phyloP scores from a whole-genome alignment of 1,139 yeast genomes.

The Chernovozyma aurita region DNA sequence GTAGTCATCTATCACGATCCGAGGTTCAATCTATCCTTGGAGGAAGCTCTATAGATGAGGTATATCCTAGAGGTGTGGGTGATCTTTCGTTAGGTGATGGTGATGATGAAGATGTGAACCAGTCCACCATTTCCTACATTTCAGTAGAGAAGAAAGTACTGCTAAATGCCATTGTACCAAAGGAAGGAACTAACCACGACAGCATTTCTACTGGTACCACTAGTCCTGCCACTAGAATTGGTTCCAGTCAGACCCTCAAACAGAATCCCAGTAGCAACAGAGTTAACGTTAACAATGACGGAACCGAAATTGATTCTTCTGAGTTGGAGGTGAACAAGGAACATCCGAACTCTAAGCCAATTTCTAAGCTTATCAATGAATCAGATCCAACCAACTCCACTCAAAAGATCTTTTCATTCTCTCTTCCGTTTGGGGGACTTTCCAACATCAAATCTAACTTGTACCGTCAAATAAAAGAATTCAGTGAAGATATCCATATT shows the following conservation, averaged over 20 bases:
- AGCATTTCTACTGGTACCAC: no score
- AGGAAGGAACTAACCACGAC: neutral
- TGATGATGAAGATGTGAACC: neutral
- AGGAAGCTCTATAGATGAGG: constrained; percentile 5
- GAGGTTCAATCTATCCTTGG: constrained; percentile 6
- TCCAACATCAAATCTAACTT: constrained; percentile 22
- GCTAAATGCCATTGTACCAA: neutral
- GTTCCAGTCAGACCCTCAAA: neutral
- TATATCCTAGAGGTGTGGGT: neutral
- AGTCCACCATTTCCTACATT: neutral
- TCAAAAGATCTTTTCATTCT: constrained; percentile 38
- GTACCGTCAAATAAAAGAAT: constrained; percentile 19
- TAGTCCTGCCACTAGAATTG: neutral
- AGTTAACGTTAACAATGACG: neutral
- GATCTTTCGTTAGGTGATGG: neutral
- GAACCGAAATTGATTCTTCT: neutral
- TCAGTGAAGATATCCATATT: constrained; percentile 18
- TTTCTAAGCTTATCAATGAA: neutral
- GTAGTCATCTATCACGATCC: constrained; percentile 1
- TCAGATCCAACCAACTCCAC: constrained; percentile 1
- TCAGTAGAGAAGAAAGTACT: neutral
- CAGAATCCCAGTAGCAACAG: neutral
- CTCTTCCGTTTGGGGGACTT: constrained; percentile 35
- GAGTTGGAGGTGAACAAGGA: neutral
- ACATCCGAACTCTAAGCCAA: neutral